phyloP scores from a whole-genome alignment of 495 filamentous ascomycete species.

The Xylona heveae region DNA sequence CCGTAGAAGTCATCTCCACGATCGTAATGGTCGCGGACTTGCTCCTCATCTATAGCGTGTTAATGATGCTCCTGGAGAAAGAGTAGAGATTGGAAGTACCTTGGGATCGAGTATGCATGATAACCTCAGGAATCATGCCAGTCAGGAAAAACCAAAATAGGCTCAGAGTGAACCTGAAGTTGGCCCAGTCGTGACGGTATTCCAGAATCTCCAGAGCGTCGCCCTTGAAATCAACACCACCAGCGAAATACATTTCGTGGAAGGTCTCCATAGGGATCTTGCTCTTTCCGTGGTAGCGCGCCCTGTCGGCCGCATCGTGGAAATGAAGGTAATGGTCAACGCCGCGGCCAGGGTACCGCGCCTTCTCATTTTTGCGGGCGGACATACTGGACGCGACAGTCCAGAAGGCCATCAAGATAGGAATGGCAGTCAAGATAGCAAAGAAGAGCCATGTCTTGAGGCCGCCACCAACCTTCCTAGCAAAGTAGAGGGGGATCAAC shows the following conservation, averaged over 20 bases:
- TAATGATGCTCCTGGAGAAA: conserved; percentile 3
- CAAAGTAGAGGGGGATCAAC: conserved; percentile 41
- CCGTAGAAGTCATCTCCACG: conserved; percentile 75
- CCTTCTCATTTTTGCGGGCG: conserved; percentile 63
- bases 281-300: conserved; percentile 52
- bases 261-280: conserved; percentile 78
- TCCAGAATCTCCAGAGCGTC: conserved; percentile 62
- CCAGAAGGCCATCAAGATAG: conserved; percentile 56
- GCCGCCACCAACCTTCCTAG: conserved; percentile 49
- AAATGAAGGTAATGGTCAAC: conserved; percentile 74
- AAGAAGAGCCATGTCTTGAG: conserved; percentile 53
- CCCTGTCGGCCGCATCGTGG: conserved; percentile 48
- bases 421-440: conserved; percentile 37
- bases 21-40: conserved; percentile 76
- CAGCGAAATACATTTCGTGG: conserved; percentile 77
- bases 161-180: conserved; percentile 51
- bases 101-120: conserved; percentile 62
- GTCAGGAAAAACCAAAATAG: conserved; percentile 52
- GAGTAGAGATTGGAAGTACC: conserved; percentile 17
- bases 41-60: conserved; percentile 49
- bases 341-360: conserved; percentile 48
- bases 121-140: conserved; percentile 49
- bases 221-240: conserved; percentile 69
- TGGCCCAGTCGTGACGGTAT: conserved; percentile 76
- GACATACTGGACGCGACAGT: conserved; percentile 37